A percentile compares a stretch with the other conserved stretches of the same genome.
phyloP scores from a whole-genome alignment of 371 early-diverging fungal species.

The Rhizomucor pusillus region DNA sequence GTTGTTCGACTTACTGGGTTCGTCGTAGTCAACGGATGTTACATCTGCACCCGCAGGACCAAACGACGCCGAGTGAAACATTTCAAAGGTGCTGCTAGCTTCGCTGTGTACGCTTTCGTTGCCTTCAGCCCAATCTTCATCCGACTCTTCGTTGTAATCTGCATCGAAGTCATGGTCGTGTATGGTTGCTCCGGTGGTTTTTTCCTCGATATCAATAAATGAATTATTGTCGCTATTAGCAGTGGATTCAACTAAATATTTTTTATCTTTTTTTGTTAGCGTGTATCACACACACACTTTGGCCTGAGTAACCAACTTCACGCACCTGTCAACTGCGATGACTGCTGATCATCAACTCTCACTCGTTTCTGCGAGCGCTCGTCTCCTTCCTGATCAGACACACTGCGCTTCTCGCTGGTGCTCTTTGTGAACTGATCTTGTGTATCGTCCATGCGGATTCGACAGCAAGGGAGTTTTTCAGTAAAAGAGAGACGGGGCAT shows the following conservation, averaged over 20 bases:
- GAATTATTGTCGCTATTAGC: no score
- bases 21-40: no score
- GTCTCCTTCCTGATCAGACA: not conserved
- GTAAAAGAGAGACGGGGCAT: no score
- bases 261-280: not conserved
- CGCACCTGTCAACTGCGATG: no score
- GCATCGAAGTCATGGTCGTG: slow-evolving; percentile 27
- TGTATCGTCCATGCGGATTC: no score
- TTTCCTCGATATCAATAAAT: slow-evolving; percentile 6
- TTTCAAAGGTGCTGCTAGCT: slow-evolving; percentile 18
- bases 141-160: slow-evolving; percentile 46
- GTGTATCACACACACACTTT: not conserved
- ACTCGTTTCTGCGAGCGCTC: not conserved
- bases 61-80: slow-evolving; percentile 19
- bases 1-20: no score
- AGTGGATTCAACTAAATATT: not conserved
- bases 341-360: not conserved
- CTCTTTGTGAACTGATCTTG: no score
- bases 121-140: slow-evolving; percentile 45
- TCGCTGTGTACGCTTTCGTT: slow-evolving; percentile 20
- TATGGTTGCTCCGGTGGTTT: slow-evolving; percentile 2
- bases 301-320: no score
- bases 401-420: no score
- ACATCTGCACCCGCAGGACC: slow-evolving; percentile 16
- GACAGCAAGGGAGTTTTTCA: no score